Percentiles rank a stretch among this genome's conserved stretches.
phyloP scores from a whole-genome alignment of 768 basidiomycete genomes.

The Boletus patriciae region DNA sequence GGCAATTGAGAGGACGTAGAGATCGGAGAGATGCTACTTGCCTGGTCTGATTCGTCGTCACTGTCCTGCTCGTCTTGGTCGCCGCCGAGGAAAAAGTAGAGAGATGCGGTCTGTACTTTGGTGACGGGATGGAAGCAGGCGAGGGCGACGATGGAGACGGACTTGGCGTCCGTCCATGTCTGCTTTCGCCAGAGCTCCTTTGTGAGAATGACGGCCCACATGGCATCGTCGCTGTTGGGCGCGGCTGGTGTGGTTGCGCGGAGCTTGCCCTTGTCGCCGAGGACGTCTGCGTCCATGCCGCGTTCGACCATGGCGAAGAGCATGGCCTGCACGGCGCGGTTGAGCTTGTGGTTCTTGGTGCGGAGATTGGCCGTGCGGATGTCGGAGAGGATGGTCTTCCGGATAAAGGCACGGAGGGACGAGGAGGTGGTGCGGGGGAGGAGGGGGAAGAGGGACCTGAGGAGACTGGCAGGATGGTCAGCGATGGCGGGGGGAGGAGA shows the following conservation, averaged over 20 bases:
- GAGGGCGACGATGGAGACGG: conserved; percentile 86
- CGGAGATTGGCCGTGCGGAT: conserved; percentile 87
- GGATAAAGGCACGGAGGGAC: conserved; percentile 78
- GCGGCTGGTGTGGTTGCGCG: conserved; percentile 41
- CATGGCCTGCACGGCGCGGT: conserved; percentile 93
- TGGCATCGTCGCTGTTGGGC: conserved; percentile 75
- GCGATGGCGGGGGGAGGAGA: neutral
- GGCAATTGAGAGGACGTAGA: conserved; percentile 3
- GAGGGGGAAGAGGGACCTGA: conserved; percentile 90
- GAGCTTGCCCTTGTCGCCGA: conserved; percentile 83
- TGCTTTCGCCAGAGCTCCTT: conserved; percentile 94
- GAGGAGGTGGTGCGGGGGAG: conserved; percentile 92
- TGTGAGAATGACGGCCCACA: conserved; percentile 95
- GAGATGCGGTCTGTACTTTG: conserved; percentile 91
- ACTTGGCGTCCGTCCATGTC: conserved; percentile 90
- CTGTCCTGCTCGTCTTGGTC: conserved; percentile 75
- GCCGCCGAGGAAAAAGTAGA: conserved; percentile 95
- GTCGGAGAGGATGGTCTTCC: conserved; percentile 91
- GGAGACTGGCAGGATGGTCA: conserved; percentile 53
- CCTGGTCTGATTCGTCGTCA: conserved; percentile 65
- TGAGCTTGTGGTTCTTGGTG: conserved; percentile 92
- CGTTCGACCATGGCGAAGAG: conserved; percentile 95
- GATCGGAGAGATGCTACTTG: neutral
- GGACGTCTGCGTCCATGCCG: conserved; percentile 79
- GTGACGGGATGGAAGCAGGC: conserved; percentile 92